Percentiles rank a stretch among this genome's conserved stretches.
Conservation (phyloP, 2,329 filamentous ascomycete species). For the Onygenales sp. region DNA sequence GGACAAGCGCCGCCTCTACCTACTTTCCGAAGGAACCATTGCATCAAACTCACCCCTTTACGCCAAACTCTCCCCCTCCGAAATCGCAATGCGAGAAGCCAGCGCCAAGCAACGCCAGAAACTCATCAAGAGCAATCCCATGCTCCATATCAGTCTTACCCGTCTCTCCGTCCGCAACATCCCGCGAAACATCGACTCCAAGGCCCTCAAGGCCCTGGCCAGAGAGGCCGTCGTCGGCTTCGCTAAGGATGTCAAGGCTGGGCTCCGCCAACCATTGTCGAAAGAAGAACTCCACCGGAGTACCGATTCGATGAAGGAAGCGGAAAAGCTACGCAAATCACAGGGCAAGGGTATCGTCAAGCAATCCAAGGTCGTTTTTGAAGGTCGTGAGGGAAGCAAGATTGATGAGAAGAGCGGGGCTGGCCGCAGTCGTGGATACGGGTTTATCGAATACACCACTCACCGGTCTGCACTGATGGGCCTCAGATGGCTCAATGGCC, state of each 20-base stretch:
- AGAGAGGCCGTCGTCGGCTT: conserved; percentile 91
- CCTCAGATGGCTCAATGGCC: conserved; percentile 84
- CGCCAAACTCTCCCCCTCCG: conserved; percentile 63
- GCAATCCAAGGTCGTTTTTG: conserved; percentile 92
- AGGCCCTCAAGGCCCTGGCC: conserved; percentile 83
- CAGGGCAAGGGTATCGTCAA: conserved; percentile 81
- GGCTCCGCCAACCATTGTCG: conserved; percentile 67
- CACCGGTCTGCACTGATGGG: conserved; percentile 94
- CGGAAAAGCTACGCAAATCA: conserved; percentile 67
- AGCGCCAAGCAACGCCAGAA: conserved; percentile 81
- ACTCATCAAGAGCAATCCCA: conserved; percentile 83
- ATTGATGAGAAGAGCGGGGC: conserved; percentile 66
- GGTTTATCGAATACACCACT: conserved; percentile 92
- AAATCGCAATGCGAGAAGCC: conserved; percentile 79
- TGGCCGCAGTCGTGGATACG: conserved; percentile 83
- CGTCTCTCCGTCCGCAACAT: conserved; percentile 88
- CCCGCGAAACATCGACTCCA: conserved; percentile 70
- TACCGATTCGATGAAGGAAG: conserved; percentile 67
- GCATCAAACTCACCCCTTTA: conserved; percentile 68
- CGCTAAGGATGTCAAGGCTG: conserved; percentile 75
- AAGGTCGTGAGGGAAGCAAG: conserved; percentile 77
- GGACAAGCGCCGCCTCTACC: conserved; percentile 83
- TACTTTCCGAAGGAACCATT: conserved; percentile 80
- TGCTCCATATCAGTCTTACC: conserved; percentile 77
- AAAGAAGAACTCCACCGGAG: conserved; percentile 79